A percentile compares a stretch with the other conserved stretches of the same genome.
These are phyloP conservation scores for Aeschynomene evenia DNA, from an alignment of 306 rosid genomes.

Conservation along the genomic window DNA sequence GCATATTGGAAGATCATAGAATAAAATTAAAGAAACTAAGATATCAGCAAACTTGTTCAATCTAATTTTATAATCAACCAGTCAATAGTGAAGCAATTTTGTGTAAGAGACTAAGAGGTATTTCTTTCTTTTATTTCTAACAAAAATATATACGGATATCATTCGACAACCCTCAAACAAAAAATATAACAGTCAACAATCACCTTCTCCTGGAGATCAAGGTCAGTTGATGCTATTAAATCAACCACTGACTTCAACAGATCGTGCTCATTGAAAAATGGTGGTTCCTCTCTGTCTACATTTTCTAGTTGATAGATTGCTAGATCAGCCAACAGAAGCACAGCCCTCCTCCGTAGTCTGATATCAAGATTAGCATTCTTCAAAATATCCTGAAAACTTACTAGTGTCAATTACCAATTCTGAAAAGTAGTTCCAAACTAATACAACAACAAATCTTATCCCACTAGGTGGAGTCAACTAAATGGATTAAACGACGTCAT, in stretches of 20 bases:
- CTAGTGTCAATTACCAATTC: slow-evolving; percentile 4
- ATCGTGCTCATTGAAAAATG: slow-evolving; percentile 51
- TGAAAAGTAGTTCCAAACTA: neutral
- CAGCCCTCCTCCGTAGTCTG: slow-evolving; percentile 71
- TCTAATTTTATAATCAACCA: neutral
- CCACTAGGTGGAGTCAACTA: too few relatives aligned
- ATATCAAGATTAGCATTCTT: slow-evolving; percentile 57
- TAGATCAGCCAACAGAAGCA: slow-evolving; percentile 68
- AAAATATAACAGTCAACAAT: slow-evolving; percentile 21
- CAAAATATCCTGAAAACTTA: slow-evolving; percentile 55
- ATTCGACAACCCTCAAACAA: slow-evolving; percentile 1
- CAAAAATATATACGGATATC: too few relatives aligned
- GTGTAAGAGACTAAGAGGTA: neutral
- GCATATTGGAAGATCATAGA: slow-evolving; percentile 12
- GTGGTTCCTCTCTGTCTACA: slow-evolving; percentile 37
- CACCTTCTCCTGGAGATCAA: slow-evolving; percentile 92
- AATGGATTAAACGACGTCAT: too few relatives aligned
- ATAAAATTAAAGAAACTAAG: neutral
- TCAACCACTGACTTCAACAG: slow-evolving; percentile 82
- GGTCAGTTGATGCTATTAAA: slow-evolving; percentile 64
- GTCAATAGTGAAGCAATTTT: neutral
- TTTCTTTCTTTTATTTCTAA: too few relatives aligned
- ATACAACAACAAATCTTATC: too few relatives aligned
- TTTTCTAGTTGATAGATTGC: slow-evolving; percentile 60
- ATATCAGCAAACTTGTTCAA: neutral